Base-by-base conservation (phyloP, 257 asterid genomes). In the Solanum arcanum region DNA sequence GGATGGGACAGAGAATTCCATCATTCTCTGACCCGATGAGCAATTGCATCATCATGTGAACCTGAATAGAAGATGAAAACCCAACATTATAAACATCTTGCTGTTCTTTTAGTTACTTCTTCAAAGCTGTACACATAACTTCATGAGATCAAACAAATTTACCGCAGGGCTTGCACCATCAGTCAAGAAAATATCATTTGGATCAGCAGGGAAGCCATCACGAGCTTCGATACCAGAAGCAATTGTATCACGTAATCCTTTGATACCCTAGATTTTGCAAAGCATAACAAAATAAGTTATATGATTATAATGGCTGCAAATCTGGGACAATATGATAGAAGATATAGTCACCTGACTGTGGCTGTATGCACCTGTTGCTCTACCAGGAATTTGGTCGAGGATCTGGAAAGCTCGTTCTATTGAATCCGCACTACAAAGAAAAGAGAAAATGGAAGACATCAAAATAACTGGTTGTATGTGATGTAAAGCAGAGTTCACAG, bases 131-230 rank as follows among this genome's bases (percentile, higher is more conserved):
- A 80, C 44, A 60, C n/a, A 72, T 23, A 47, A 73, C 74, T 47
- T 14, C 9, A 8, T 3, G 39, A 29, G 20, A 86, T 29, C 15
- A 84, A 72, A 39, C 81, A 31, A 35, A 47, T 59, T 44, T 92
- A 97, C 99, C 88, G 98, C 99, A 73, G 99, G 99, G 93, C 99
- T 96, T 82, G 99, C 99, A 68, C 99, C 99, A 89, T 97, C 99
- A 27, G 99, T 97, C 96, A 97, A 90, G 95, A 94, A 97, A 88
- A 97, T 91, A 88, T 97, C 99, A 89, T 97, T 93, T 73, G 99
- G 95, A 91, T 96, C 94, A 64, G 98, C 94, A 76, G 99, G 98
- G 88, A 89, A 97, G 49, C 99, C 99, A 93, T 97, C 99, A 62
- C 99, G 99, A 85, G 94, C 97, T 92, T 95, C 97, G 27, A 97